phyloP scores from a whole-genome alignment of 495 filamentous ascomycete species.

The Niebla homalea region DNA sequence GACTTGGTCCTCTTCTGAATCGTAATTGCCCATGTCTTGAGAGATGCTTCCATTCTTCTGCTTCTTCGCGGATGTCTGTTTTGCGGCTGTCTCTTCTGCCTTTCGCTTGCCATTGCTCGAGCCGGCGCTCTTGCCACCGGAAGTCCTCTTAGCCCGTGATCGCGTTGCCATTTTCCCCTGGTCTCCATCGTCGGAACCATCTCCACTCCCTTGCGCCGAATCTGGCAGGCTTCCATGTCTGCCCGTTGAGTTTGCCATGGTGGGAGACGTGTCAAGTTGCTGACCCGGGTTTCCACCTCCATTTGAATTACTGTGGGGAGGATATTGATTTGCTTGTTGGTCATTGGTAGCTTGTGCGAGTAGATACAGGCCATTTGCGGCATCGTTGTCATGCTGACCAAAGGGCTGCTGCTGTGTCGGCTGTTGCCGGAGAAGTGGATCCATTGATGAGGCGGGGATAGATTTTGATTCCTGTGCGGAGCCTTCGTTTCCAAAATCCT shows the following conservation, averaged over 20 bases:
- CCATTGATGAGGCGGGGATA: constrained; percentile 34
- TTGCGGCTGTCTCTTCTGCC: constrained; percentile 57
- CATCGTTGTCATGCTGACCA: constrained; percentile 82
- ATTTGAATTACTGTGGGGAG: constrained; percentile 37
- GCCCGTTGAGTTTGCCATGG: constrained; percentile 21
- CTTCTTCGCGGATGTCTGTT: constrained; percentile 57
- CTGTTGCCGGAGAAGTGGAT: constrained; percentile 31
- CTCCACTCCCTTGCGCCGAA: constrained; percentile 55
- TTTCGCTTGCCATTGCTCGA: constrained; percentile 58
- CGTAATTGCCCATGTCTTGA: constrained; percentile 37
- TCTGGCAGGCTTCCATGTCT: constrained; percentile 26
- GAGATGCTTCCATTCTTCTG: constrained; percentile 44
- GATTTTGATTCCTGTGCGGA: constrained; percentile 40
- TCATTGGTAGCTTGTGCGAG: constrained; percentile 61
- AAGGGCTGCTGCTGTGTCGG: constrained; percentile 43
- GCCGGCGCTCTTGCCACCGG: constrained; percentile 29
- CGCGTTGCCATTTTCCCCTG: constrained; percentile 47
- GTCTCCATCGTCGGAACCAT: constrained; percentile 57
- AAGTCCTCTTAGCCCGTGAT: constrained; percentile 56
- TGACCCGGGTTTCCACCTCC: constrained; percentile 23
- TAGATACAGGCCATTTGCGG: constrained; percentile 88
- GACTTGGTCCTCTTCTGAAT: constrained; percentile 43
- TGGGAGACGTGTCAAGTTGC: constrained; percentile 22
- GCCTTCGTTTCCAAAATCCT: constrained; percentile 33
- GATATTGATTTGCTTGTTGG: constrained; percentile 40